A percentile compares a stretch with the other conserved stretches of the same genome.
Conservation (phyloP, 768 basidiomycete genomes). For the Agaricus blazei region DNA sequence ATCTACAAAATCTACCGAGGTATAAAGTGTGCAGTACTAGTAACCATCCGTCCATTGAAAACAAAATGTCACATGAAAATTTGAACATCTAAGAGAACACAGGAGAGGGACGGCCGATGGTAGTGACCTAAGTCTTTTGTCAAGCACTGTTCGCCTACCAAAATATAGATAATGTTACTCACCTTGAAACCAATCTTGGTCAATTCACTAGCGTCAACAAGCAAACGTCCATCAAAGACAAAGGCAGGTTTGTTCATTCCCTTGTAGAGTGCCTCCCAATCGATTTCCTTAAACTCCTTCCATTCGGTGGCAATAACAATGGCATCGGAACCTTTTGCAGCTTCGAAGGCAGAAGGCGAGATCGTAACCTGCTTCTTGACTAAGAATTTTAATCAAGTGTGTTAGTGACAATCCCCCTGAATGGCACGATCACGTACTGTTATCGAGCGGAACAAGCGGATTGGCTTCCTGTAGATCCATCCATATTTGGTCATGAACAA, state of each 20-base stretch:
- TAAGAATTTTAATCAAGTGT: conserved; percentile 20
- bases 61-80: neutral
- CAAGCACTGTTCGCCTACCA: neutral
- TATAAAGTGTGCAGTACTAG: neutral
- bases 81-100: neutral
- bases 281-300: conserved; percentile 92
- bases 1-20: conserved; percentile 6
- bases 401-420: conserved; percentile 1
- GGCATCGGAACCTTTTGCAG: conserved; percentile 85
- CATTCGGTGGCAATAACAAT: conserved; percentile 96
- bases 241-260: conserved; percentile 98
- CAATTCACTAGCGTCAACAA: conserved; percentile 78
- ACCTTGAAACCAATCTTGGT: conserved; percentile 89
- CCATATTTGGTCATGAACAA: conserved; percentile 86
- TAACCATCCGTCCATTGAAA: conserved; percentile 1
- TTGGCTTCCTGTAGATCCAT: conserved; percentile 64
- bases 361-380: conserved; percentile 90
- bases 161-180: conserved; percentile 13
- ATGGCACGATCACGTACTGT: conserved; percentile 47
- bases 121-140: conserved; percentile 4
- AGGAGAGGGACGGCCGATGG: conserved; percentile 6
- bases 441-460: conserved; percentile 56
- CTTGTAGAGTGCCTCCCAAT: conserved; percentile 83
- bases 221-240: conserved; percentile 88
- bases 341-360: conserved; percentile 72